Evolutionary conservation across 2,329 filamentous ascomycete genomes (phyloP).

Genomic region (Fusarium sp.): DNA sequence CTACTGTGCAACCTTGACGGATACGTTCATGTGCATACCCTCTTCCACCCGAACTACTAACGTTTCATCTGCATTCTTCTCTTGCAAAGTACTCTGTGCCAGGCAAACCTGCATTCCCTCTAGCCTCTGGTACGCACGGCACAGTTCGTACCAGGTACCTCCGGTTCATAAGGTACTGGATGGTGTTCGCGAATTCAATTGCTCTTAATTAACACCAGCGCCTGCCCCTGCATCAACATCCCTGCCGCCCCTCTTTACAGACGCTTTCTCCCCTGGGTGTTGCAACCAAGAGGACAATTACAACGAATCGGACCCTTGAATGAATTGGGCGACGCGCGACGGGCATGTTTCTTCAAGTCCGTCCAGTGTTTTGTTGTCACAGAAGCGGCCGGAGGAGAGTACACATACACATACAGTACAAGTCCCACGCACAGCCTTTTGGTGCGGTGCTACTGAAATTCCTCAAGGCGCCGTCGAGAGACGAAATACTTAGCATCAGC

Average conservation of each 20-base stretch:
- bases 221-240: conserved; percentile 47
- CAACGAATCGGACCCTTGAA: conserved; percentile 25
- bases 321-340: conserved; percentile 27
- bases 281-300: conserved; percentile 10
- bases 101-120: conserved; percentile 4
- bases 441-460: conserved; percentile 36
- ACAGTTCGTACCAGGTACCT: conserved; percentile 26
- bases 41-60: conserved; percentile 13
- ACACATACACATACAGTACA: conserved; percentile 3
- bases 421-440: not conserved
- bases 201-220: conserved; percentile 37
- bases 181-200: conserved; percentile 28
- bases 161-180: too few relatives aligned
- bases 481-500: conserved; percentile 39
- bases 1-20: conserved; percentile 17
- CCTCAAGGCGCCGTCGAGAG: conserved; percentile 39
- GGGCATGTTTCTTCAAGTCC: conserved; percentile 22
- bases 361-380: too few relatives aligned
- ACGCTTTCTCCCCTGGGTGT: conserved; percentile 23
- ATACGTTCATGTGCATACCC: conserved; percentile 35
- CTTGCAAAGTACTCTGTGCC: conserved; percentile 16
- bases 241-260: conserved; percentile 39
- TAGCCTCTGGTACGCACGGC: too few relatives aligned
- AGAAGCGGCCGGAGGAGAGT: not conserved
- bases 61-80: conserved; percentile 47